Evolutionary conservation across 164 flowering plant genomes (phyloP).

Genomic region (Magnolia officinalis): DNA sequence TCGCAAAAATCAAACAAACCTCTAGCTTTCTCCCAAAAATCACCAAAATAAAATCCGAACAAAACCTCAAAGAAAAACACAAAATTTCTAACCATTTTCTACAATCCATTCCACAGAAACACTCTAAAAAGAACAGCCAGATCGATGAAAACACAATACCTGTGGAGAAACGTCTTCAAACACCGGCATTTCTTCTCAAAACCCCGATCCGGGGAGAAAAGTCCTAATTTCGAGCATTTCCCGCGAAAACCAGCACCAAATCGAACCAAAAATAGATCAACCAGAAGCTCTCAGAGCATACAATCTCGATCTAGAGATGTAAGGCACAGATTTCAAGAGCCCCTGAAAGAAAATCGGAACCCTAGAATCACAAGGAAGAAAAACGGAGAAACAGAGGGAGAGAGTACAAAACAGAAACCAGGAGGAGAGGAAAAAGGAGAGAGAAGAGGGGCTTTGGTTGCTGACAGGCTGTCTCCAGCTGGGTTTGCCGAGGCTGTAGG

Average conservation of each 20-base stretch:
- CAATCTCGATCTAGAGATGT: conserved; percentile 22
- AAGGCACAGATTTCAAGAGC: neutral
- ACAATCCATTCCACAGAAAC: neutral
- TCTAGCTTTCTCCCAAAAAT: neutral
- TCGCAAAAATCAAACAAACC: neutral
- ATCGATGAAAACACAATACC: conserved; percentile 7
- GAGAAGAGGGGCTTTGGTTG: conserved; percentile 32
- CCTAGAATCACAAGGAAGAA: conserved; percentile 14
- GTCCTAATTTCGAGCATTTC: conserved; percentile 11
- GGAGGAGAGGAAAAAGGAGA: conserved; percentile 20
- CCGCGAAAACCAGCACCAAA: conserved; percentile 3
- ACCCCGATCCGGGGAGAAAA: conserved; percentile 6
- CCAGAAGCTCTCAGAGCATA: conserved; percentile 2
- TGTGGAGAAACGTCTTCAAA: neutral
- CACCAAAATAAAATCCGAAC: neutral
- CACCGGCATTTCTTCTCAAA: conserved; percentile 9
- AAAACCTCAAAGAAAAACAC: neutral
- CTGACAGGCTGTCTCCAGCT: conserved; percentile 67
- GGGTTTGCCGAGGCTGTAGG: conserved; percentile 14
- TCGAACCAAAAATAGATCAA: conserved; percentile 2
- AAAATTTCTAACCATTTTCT: neutral
- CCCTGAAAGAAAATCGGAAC: conserved; percentile 6
- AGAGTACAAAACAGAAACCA: conserved; percentile 12
- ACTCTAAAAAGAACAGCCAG: neutral
- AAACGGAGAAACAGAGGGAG: conserved; percentile 5